Percentiles rank a stretch among this genome's conserved stretches.
Conservation (phyloP, 106 monocot species). For the Dendrobium officinale region DNA sequence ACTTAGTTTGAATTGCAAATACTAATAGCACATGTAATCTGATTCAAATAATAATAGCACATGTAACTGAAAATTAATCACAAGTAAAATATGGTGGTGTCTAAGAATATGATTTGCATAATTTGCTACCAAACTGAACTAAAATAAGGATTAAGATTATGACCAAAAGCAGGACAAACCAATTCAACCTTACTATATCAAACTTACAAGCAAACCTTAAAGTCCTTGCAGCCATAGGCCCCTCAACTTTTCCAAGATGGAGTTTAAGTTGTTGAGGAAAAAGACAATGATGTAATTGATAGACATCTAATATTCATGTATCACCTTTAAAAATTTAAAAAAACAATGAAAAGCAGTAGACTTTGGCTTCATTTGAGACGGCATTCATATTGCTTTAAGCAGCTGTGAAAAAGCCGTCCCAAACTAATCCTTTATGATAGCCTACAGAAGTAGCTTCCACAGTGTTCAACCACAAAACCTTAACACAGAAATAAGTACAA, state of each 20-base stretch:
- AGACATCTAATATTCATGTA: too few relatives aligned
- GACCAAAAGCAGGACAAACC: neutral
- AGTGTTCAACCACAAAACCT: neutral
- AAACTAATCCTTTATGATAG: neutral
- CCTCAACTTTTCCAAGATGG: neutral
- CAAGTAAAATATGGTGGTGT: slow-evolving; percentile 1
- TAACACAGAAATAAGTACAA: neutral
- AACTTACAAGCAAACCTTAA: neutral
- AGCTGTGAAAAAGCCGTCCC: too few relatives aligned
- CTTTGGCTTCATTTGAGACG: too few relatives aligned
- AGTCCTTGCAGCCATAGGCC: neutral
- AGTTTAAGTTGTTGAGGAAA: neutral
- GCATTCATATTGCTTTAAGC: too few relatives aligned
- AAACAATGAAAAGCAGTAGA: too few relatives aligned
- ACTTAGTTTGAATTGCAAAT: neutral
- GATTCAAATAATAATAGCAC: neutral
- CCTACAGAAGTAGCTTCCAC: neutral
- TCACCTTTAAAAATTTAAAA: too few relatives aligned
- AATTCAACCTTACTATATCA: neutral
- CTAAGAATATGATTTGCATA: neutral
- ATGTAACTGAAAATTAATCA: neutral
- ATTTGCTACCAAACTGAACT: neutral
- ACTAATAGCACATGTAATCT: neutral
- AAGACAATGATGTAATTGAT: too few relatives aligned
- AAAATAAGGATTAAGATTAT: neutral